Percentiles rank a stretch among this genome's conserved stretches.
Conservation (phyloP, 2,329 filamentous ascomycete species). For the Fusarium neocosmosporiellum region DNA sequence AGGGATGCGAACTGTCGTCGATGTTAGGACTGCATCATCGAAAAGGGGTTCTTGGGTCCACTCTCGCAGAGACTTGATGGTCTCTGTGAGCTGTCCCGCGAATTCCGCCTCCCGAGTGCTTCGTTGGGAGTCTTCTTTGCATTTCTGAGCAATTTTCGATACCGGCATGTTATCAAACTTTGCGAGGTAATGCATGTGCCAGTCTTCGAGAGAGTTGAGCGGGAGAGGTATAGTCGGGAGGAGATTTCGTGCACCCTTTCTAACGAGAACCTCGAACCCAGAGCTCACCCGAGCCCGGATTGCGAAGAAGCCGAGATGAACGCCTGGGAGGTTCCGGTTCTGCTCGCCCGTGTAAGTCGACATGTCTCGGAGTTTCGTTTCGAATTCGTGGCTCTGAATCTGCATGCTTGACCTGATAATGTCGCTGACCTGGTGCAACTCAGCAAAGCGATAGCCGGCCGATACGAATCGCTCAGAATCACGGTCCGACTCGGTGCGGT, state of each 20-base stretch:
- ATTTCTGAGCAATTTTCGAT: conserved; percentile 41
- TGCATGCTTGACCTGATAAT: conserved; percentile 80
- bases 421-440: conserved; percentile 73
- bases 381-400: conserved; percentile 72
- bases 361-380: conserved; percentile 72
- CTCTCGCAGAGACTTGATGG: conserved; percentile 54
- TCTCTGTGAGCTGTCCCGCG: conserved; percentile 55
- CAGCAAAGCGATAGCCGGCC: conserved; percentile 82
- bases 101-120: conserved; percentile 58
- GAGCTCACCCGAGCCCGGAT: conserved; percentile 62
- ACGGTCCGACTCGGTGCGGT: conserved; percentile 64
- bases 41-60: conserved; percentile 59
- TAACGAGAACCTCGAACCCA: conserved; percentile 73
- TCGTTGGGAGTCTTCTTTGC: conserved; percentile 49
- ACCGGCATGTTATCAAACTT: conserved; percentile 60
- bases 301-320: conserved; percentile 70
- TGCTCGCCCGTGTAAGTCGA: conserved; percentile 64
- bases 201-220: conserved; percentile 62
- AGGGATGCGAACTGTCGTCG: conserved; percentile 56
- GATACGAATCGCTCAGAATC: conserved; percentile 75
- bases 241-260: conserved; percentile 65
- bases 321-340: conserved; percentile 61
- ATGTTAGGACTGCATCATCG: conserved; percentile 58
- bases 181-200: conserved; percentile 66
- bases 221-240: conserved; percentile 70